These are phyloP conservation scores for Aspergillus texensis DNA, from an alignment of 2,329 filamentous ascomycete genomes.

Conservation along the genomic window DNA sequence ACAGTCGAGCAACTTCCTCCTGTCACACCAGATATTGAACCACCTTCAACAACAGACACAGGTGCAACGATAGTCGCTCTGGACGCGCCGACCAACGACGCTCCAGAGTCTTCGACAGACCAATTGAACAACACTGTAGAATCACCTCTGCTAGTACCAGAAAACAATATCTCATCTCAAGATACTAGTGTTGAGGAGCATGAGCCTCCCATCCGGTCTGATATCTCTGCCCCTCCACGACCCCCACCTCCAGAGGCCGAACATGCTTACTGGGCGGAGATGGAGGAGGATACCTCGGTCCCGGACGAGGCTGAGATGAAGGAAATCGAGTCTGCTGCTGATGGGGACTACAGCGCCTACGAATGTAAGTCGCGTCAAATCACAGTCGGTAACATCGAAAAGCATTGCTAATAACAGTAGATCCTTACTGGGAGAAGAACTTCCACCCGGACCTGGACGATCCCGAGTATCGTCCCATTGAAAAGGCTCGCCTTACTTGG, in stretches of 20 bases:
- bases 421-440: constrained; percentile 61
- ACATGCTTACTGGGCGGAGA: constrained; percentile 54
- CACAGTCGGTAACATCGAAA: neutral
- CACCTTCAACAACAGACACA: constrained; percentile 7
- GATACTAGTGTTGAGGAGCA: neutral
- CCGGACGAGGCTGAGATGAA: constrained; percentile 62
- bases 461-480: constrained; percentile 57
- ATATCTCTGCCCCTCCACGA: constrained; percentile 21
- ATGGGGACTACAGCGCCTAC: constrained; percentile 56
- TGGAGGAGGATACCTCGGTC: constrained; percentile 58
- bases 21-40: constrained; percentile 16
- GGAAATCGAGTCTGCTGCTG: constrained; percentile 53
- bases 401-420: constrained; percentile 27
- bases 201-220: constrained; percentile 13
- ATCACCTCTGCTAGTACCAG: constrained; percentile 7
- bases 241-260: constrained; percentile 31
- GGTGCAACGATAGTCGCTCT: constrained; percentile 7
- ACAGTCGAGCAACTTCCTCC: constrained; percentile 20
- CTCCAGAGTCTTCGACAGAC: constrained; percentile 9
- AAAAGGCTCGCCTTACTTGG: constrained; percentile 62
- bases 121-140: constrained; percentile 5
- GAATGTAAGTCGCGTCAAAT: constrained; percentile 47
- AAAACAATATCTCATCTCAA: neutral
- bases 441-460: constrained; percentile 61
- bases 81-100: constrained; percentile 15